Conservation (phyloP, 2,329 filamentous ascomycete genomes). For the Laburnicola sp. region DNA sequence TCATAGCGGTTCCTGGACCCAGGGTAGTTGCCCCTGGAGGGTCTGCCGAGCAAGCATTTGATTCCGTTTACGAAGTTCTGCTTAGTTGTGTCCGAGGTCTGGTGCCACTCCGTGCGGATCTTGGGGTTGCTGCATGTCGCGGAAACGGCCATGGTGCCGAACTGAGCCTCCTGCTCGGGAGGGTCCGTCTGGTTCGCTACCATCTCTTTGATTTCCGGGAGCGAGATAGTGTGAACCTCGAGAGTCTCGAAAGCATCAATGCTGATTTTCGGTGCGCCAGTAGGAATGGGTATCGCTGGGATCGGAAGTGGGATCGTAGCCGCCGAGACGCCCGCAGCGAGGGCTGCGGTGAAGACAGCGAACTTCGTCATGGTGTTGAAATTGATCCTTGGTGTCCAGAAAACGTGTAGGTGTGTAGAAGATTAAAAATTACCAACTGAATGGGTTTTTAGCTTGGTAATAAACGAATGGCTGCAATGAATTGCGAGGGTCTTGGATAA, state of each 20-base stretch:
- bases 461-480: conserved; percentile 6
- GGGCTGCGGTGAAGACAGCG: conserved; percentile 1
- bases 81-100: conserved; percentile 24
- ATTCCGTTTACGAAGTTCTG: conserved; percentile 33
- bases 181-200: neutral
- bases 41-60: conserved; percentile 33
- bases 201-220: conserved; percentile 2
- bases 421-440: conserved; percentile 10
- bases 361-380: conserved; percentile 2
- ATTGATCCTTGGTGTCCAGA: neutral
- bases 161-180: neutral
- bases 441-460: neutral
- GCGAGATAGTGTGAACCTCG: conserved; percentile 2
- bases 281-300: conserved; percentile 1
- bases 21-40: conserved; percentile 29
- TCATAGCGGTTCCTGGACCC: conserved; percentile 37
- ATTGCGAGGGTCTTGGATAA: conserved; percentile 7
- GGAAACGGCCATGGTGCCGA: conserved; percentile 5
- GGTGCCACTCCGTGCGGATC: conserved; percentile 40
- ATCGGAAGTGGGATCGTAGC: conserved; percentile 4
- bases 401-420: neutral
- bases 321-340: conserved; percentile 3
- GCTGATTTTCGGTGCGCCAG: neutral
- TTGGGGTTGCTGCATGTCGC: conserved; percentile 33
- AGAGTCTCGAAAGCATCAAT: neutral